These are phyloP conservation scores for Blepharisma stoltei DNA, from an alignment of 73 alveolate species.

Conservation along the genomic window DNA sequence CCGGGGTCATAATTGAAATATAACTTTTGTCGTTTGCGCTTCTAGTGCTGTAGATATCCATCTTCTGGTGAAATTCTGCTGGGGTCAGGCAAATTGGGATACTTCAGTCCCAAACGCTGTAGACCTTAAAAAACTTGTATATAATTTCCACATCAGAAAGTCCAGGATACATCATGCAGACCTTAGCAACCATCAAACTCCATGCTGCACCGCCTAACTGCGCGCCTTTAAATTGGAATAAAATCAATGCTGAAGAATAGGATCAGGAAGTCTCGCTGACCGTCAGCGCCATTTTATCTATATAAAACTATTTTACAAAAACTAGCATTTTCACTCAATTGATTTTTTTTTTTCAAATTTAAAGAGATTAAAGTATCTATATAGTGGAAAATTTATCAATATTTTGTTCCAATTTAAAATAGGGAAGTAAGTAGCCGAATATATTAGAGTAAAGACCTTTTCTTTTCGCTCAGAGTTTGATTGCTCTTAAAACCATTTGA, in stretches of 20 bases:
- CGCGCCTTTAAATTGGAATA: no score
- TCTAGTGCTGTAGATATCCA: no score
- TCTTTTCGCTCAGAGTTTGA: slow-evolving; percentile 96
- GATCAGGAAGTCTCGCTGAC: no score
- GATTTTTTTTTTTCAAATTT: no score
- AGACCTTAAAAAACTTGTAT: slow-evolving; percentile 76
- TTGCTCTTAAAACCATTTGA: slow-evolving; percentile 79
- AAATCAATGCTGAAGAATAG: no score
- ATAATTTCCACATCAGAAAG: slow-evolving; percentile 66
- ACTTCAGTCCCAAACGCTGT: slow-evolving; percentile 83
- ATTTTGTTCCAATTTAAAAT: no score
- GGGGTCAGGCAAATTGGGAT: slow-evolving; percentile 73
- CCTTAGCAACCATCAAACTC: slow-evolving; percentile 85
- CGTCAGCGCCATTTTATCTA: no score
- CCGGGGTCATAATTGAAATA: slow-evolving; percentile 94
- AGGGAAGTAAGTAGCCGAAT: slow-evolving; percentile 76
- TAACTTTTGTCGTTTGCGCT: slow-evolving; percentile 28
- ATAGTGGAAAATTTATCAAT: no score
- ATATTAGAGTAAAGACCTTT: slow-evolving; percentile 93
- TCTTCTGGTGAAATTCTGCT: slow-evolving; percentile 36
- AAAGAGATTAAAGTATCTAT: no score
- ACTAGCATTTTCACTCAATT: no score
- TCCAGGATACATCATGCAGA: slow-evolving; percentile 78
- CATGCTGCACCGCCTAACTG: slow-evolving; percentile 96
- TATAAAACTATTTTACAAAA: no score